Percentiles rank a stretch among this genome's conserved stretches.
phyloP scores from a whole-genome alignment of 78 protist genomes.

The Corallochytrium limacisporum region DNA sequence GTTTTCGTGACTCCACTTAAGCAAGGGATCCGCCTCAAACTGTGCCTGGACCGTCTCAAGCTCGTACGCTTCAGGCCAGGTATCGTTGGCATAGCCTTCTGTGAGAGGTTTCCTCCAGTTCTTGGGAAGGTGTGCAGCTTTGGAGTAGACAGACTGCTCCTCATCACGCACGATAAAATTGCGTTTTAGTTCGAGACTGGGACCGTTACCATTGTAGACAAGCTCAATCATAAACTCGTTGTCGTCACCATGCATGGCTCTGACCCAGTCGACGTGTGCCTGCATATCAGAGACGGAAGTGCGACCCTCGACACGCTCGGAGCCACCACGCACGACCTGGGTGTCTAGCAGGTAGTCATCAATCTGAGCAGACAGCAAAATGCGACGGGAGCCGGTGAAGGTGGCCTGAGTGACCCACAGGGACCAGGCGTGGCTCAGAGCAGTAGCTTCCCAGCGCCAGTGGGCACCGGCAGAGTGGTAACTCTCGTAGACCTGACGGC shows the following conservation, averaged over 20 bases:
- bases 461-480: too few species aligned
- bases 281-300: background rate
- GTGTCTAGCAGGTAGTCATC: constrained; percentile 15
- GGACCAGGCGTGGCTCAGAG: too few species aligned
- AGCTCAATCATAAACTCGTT: constrained; percentile 1
- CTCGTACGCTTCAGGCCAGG: background rate
- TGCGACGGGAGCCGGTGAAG: constrained; percentile 4
- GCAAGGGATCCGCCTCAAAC: background rate
- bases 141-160: too few species aligned
- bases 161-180: too few species aligned
- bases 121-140: too few species aligned
- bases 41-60: background rate
- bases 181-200: background rate
- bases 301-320: background rate
- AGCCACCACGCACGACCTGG: background rate
- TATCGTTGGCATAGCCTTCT: too few species aligned
- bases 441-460: too few species aligned
- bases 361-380: background rate
- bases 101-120: too few species aligned
- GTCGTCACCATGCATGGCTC: too few species aligned
- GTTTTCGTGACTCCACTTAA: background rate
- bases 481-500: too few species aligned
- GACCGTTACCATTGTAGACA: constrained; percentile 14
- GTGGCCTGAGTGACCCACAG: too few species aligned
- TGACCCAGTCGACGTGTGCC: background rate